Base-by-base conservation (phyloP, 1,284 basidiomycete genomes). In the Cystobasidiaceae sp. region DNA sequence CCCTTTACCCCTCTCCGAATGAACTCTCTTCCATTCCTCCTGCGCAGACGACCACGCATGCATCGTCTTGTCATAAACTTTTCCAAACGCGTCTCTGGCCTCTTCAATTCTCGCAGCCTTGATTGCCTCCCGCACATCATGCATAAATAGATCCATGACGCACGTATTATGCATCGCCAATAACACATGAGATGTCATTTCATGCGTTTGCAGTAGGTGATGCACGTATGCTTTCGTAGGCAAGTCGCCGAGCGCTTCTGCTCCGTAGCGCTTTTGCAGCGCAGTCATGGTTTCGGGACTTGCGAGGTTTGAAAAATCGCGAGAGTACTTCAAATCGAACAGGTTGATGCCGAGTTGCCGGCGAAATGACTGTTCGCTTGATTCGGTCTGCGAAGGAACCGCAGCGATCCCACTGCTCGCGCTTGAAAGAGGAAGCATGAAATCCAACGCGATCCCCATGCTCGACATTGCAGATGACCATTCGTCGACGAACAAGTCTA, bases 131-230 rank as follows among this genome's bases (percentile, higher is more conserved):
- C 87, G 81, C 0, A 89, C 77, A 0, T 82, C 82, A 0, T 75
- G 76, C 60, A 89, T 83, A 75, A 91, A 88, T 0, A 77, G 74
- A 48, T 85, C 82, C 28, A 88, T 76, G 1, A 89, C 80, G 0
- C 81, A 75, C 28, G 89, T 78, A 70, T 90, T 91, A 74, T 91
- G 89, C 76, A 84, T 80, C 9, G 80, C 81, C 11, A 91, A 81
- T 33, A 90, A 75, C 4, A 87, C 74, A 71, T 90, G 86, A 0
- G 87, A 85, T 0, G 85, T 84, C 89, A 91, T 90, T 74, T 91
- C 89, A 76, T 91, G 89, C 7, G 89, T 89, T 58, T 87, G 85
- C 45, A 90, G 78, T 9, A 91, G 82, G 71, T 91, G 89, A 73
- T 91, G 88, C 32, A 89, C 58, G 70, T 90, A 90, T 2, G 86